These are phyloP conservation scores for Allium sativum DNA, from an alignment of 106 monocot genomes.

Conservation along the genomic window DNA sequence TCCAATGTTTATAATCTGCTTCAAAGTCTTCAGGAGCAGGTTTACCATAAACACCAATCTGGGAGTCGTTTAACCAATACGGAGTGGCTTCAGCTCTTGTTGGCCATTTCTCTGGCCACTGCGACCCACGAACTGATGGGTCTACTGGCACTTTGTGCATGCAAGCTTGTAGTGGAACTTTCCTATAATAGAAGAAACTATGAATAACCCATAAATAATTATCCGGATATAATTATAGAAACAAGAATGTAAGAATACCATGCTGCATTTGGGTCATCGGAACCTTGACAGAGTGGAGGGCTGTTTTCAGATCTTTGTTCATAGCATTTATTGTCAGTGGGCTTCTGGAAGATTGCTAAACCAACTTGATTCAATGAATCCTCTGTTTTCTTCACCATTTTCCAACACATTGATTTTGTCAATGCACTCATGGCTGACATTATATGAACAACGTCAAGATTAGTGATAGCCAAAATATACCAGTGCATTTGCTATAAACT, in stretches of 20 bases:
- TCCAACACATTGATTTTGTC: constrained; percentile 85
- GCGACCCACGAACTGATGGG: constrained; percentile 26
- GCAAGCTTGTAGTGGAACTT: constrained; percentile 48
- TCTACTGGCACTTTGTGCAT: constrained; percentile 48
- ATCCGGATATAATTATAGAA: background rate
- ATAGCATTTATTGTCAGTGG: constrained; percentile 73
- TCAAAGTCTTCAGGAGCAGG: constrained; percentile 46
- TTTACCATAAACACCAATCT: constrained; percentile 61
- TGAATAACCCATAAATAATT: background rate
- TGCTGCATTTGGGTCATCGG: constrained; percentile 78
- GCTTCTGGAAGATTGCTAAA: constrained; percentile 68
- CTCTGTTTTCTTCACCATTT: constrained; percentile 55
- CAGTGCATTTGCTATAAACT: background rate
- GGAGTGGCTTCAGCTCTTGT: constrained; percentile 32
- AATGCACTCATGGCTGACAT: constrained; percentile 60
- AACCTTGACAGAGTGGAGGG: constrained; percentile 64
- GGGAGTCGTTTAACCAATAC: constrained; percentile 40
- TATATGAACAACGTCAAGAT: too few relatives aligned
- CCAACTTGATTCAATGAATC: constrained; percentile 60
- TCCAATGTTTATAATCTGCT: constrained; percentile 53
- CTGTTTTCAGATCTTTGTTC: constrained; percentile 34
- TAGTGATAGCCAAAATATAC: background rate
- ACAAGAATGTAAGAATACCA: constrained; percentile 33
- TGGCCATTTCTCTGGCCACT: constrained; percentile 60
- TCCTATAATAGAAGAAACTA: constrained; percentile 27